Evolutionary conservation across 1,139 yeast genomes (phyloP).

Genomic region (Yamadazyma spencermartinsiae): DNA sequence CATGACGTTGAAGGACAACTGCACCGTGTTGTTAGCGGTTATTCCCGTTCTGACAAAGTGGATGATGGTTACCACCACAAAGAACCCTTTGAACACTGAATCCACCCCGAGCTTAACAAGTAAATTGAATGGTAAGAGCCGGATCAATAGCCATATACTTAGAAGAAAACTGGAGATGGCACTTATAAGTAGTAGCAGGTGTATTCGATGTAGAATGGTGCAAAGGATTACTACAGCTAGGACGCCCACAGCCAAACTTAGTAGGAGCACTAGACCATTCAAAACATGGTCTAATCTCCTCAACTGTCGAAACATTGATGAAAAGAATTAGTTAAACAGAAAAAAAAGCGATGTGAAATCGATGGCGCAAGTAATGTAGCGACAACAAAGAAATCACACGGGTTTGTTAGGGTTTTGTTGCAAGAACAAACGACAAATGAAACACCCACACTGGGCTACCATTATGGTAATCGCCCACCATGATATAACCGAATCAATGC

Average conservation of each 20-base stretch:
- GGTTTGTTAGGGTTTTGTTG: background rate
- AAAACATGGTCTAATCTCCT: slow-evolving; percentile 6
- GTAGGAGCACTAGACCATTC: slow-evolving; percentile 7
- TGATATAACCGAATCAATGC: background rate
- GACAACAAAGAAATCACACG: background rate
- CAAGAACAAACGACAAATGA: too few species aligned
- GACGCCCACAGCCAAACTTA: slow-evolving; percentile 11
- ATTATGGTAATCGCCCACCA: background rate
- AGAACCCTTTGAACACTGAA: slow-evolving; percentile 8
- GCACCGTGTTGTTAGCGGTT: background rate
- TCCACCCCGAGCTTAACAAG: slow-evolving; percentile 5
- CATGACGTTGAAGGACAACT: background rate
- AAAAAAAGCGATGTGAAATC: background rate
- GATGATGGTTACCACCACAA: slow-evolving; percentile 6
- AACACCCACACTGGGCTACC: background rate
- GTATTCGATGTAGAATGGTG: background rate
- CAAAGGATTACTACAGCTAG: slow-evolving; percentile 5
- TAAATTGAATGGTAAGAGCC: slow-evolving; percentile 9
- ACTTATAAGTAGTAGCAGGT: slow-evolving; percentile 4
- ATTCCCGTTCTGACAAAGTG: background rate
- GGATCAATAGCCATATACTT: slow-evolving; percentile 12
- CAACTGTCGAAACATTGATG: slow-evolving; percentile 3
- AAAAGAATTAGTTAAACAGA: background rate
- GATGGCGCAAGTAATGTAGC: slow-evolving; percentile 1
- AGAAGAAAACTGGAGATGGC: slow-evolving; percentile 11